Conservation (phyloP, 352 stramenopile genomes). For the Pythium brassicae region DNA sequence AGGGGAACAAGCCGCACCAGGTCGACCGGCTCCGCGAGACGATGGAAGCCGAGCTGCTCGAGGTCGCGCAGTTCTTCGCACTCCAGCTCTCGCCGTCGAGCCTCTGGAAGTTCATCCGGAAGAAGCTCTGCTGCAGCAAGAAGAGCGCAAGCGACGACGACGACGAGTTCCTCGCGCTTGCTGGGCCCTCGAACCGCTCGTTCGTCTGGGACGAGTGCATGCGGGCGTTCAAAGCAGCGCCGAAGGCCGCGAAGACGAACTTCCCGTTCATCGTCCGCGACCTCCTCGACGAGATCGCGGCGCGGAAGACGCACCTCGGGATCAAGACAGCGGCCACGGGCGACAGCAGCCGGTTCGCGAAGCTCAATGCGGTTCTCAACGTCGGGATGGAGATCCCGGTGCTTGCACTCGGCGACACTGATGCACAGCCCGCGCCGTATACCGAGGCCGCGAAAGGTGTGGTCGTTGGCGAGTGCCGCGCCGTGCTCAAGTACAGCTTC, state of each 20-base stretch:
- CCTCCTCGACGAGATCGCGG: slow-evolving; percentile 44
- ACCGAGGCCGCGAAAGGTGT: not conserved
- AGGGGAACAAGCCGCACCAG: slow-evolving; percentile 35
- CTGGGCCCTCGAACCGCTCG: not conserved
- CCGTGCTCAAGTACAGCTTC: slow-evolving; percentile 20
- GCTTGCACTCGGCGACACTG: not conserved
- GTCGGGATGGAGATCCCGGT: slow-evolving; percentile 26
- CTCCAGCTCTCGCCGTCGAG: slow-evolving; percentile 8
- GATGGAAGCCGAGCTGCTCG: slow-evolving; percentile 31
- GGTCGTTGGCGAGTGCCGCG: slow-evolving; percentile 4
- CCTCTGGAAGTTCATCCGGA: not conserved
- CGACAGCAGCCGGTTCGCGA: not conserved
- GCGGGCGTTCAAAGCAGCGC: slow-evolving; percentile 23
- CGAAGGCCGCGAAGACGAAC: slow-evolving; percentile 18
- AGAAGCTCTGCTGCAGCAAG: not conserved
- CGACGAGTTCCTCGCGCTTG: slow-evolving; percentile 6
- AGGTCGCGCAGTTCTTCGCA: slow-evolving; percentile 33
- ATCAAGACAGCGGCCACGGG: slow-evolving; percentile 14
- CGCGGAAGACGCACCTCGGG: slow-evolving; percentile 26
- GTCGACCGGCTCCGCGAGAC: slow-evolving; percentile 19
- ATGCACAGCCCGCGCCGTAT: not conserved
- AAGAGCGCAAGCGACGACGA: slow-evolving; percentile 1
- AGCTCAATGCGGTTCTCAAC: slow-evolving; percentile 13
- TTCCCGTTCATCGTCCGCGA: slow-evolving; percentile 49
- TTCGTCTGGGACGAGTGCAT: slow-evolving; percentile 52